Conservation (phyloP, 176 grass and related monocot species). For the Zizania latifolia region DNA sequence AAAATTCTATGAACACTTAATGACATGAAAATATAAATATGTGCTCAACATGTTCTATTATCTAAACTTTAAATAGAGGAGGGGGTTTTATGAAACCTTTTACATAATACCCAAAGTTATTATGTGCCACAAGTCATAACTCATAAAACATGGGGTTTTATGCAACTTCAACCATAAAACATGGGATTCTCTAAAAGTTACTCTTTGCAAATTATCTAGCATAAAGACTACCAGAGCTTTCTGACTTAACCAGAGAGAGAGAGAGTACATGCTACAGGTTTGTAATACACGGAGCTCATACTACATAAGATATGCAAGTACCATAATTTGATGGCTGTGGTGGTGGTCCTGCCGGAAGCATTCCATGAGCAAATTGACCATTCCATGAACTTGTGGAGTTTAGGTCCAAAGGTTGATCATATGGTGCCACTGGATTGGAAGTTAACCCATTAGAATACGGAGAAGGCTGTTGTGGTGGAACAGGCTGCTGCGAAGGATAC, state of each 20-base stretch:
- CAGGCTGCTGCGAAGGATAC: conserved; percentile 38
- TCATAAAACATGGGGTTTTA: too few species aligned
- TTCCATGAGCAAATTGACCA: conserved; percentile 47
- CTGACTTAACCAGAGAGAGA: background rate
- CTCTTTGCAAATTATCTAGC: too few species aligned
- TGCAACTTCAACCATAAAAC: too few species aligned
- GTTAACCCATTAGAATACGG: conserved; percentile 50
- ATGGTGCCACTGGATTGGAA: conserved; percentile 38
- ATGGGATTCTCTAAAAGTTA: too few species aligned
- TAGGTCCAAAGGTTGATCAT: conserved; percentile 44
- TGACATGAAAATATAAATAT: too few species aligned
- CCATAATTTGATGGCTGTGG: conserved; percentile 39
- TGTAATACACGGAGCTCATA: background rate
- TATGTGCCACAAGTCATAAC: too few species aligned
- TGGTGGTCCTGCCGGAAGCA: conserved; percentile 32
- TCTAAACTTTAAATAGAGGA: too few species aligned
- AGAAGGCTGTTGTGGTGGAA: conserved; percentile 41
- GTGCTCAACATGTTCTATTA: too few species aligned
- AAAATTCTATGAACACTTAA: too few species aligned
- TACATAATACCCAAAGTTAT: too few species aligned
- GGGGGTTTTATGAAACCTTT: too few species aligned
- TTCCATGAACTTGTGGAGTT: conserved; percentile 61
- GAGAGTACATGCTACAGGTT: background rate
- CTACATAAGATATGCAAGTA: conserved; percentile 18
- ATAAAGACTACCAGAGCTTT: background rate